Evolutionary conservation across 306 rosid genomes (phyloP).

Genomic region (Cicer cuneatum): DNA sequence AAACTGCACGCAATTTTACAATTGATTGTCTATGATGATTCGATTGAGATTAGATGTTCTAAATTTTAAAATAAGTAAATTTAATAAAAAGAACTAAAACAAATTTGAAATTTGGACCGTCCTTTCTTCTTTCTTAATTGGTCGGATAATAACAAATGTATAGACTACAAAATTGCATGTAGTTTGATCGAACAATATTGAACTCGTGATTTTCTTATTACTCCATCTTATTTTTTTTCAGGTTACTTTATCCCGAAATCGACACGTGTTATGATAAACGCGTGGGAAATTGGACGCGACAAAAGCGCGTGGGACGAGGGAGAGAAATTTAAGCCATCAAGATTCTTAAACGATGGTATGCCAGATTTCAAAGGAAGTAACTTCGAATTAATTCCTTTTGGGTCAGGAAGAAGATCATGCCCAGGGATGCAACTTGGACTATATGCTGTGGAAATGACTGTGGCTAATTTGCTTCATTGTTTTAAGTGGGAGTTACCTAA

Average conservation of each 20-base stretch:
- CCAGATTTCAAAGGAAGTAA: constrained; percentile 60
- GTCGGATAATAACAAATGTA: no score
- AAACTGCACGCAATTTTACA: no score
- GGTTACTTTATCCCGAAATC: constrained; percentile 55
- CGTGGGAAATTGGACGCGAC: constrained; percentile 60
- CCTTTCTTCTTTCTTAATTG: no score
- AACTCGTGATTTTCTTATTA: background rate
- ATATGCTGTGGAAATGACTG: constrained; percentile 55
- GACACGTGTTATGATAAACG: constrained; percentile 56
- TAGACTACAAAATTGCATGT: no score
- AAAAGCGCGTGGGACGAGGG: constrained; percentile 53
- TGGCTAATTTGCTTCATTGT: constrained; percentile 59
- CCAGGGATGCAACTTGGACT: constrained; percentile 66
- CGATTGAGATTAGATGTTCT: no score
- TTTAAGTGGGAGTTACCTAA: constrained; percentile 60
- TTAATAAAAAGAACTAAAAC: no score
- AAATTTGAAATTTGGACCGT: no score
- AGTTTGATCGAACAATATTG: no score
- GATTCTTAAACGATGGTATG: constrained; percentile 47
- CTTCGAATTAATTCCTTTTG: constrained; percentile 64
- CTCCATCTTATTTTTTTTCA: background rate
- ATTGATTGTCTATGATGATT: no score
- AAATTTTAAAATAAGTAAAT: no score
- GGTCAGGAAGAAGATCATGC: constrained; percentile 66
- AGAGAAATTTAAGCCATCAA: constrained; percentile 51